phyloP scores from a whole-genome alignment of 1,139 yeast species.

The Pichia sp. region DNA sequence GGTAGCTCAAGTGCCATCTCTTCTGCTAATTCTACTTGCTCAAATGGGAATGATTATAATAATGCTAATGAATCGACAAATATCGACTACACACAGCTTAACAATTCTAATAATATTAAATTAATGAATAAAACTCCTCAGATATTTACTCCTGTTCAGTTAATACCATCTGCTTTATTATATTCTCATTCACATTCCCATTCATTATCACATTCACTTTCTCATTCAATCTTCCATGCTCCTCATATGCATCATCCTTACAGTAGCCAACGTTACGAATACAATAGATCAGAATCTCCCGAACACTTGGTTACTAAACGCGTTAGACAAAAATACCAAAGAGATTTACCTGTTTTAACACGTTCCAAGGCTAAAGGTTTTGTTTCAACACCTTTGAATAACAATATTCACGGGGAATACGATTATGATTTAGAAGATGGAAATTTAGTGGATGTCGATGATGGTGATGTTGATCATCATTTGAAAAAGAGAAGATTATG shows the following conservation, averaged over 20 bases:
- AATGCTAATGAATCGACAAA: not conserved
- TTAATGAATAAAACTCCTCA: constrained; percentile 17
- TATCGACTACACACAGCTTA: constrained; percentile 5
- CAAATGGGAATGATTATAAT: not conserved
- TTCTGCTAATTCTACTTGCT: not conserved
- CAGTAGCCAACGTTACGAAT: constrained; percentile 14
- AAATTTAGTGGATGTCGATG: not conserved
- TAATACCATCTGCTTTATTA: constrained; percentile 16
- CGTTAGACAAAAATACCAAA: constrained; percentile 16
- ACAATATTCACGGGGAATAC: not conserved
- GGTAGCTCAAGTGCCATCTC: not conserved
- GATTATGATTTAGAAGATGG: not conserved
- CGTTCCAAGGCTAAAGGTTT: constrained; percentile 21
- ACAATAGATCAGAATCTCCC: constrained; percentile 11
- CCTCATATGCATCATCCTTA: no score
- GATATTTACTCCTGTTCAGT: constrained; percentile 26
- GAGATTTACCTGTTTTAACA: constrained; percentile 20
- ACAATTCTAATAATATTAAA: constrained; percentile 3
- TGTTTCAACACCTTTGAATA: not conserved
- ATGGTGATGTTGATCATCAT: not conserved
- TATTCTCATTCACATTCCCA: constrained; percentile 7
- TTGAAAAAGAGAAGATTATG: constrained; percentile 6
- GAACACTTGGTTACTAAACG: constrained; percentile 10
- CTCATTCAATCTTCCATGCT: not conserved
- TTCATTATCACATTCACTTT: not conserved